These are phyloP conservation scores for Podospora anserina DNA, from an alignment of 495 filamentous ascomycete species.

Conservation along the genomic window DNA sequence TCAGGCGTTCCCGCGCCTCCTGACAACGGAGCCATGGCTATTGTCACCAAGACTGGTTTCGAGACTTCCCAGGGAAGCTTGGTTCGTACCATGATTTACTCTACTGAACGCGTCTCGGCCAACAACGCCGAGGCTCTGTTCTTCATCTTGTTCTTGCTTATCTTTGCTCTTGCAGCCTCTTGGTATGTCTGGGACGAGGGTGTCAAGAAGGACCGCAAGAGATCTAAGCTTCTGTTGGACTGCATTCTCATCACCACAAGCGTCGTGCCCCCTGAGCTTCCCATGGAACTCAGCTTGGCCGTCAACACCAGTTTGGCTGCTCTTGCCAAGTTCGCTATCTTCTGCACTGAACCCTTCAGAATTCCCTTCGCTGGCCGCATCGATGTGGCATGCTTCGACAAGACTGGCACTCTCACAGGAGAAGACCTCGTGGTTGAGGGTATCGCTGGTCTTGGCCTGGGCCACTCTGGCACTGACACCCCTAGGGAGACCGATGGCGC, in stretches of 20 bases:
- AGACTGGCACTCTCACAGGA: conserved; percentile 94
- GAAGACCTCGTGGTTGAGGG: conserved; percentile 98
- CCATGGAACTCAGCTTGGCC: conserved; percentile 95
- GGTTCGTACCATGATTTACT: conserved; percentile 99
- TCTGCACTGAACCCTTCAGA: conserved; percentile 98
- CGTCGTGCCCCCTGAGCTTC: conserved; percentile 94
- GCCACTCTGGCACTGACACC: conserved; percentile 60
- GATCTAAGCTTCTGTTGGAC: conserved; percentile 94
- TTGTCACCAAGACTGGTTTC: conserved; percentile 96
- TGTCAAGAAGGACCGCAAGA: conserved; percentile 86
- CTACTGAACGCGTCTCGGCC: conserved; percentile 95
- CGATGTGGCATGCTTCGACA: conserved; percentile 97
- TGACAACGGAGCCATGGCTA: conserved; percentile 89
- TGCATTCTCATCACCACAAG: conserved; percentile 97
- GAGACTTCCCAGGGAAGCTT: conserved; percentile 97
- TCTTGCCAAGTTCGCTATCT: conserved; percentile 91
- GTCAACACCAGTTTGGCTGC: conserved; percentile 99
- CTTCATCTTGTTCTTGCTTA: conserved; percentile 93
- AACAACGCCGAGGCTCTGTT: conserved; percentile 92
- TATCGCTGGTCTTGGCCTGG: conserved; percentile 82
- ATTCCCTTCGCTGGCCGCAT: conserved; percentile 96
- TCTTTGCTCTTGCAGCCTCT: conserved; percentile 96
- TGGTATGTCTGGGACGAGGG: conserved; percentile 99
- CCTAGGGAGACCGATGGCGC: conserved; percentile 70
- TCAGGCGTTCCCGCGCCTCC: conserved; percentile 72